phyloP scores from a whole-genome alignment of 163 green algal genomes.

The Scenedesmus sp. region DNA sequence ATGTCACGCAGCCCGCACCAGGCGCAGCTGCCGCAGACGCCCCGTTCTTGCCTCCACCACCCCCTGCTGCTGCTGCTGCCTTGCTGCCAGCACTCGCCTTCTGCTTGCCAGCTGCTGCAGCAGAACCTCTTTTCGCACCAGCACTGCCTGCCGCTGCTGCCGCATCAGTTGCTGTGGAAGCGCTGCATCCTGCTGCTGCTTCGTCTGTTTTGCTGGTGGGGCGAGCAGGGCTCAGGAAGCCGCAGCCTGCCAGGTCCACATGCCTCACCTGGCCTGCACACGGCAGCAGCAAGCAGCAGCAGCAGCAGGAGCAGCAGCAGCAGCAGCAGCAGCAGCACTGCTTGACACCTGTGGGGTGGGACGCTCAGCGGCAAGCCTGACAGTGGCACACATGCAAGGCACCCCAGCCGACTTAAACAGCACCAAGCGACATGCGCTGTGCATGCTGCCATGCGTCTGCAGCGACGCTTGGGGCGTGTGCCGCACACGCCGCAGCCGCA shows the following conservation, averaged over 20 bases:
- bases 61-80: conserved; percentile 12
- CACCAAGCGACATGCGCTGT: too few relatives aligned
- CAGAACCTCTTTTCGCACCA: neutral
- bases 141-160: neutral
- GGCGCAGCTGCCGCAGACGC: neutral
- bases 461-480: too few relatives aligned
- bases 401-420: too few relatives aligned
- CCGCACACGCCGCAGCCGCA: neutral
- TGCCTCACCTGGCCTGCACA: conserved; percentile 39
- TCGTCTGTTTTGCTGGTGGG: neutral
- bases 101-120: neutral
- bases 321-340: neutral
- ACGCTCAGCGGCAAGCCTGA: too few relatives aligned
- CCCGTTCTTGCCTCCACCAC: neutral
- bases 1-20: neutral
- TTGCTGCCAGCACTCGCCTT: neutral
- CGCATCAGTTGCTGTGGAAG: neutral
- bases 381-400: too few relatives aligned
- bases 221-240: conserved; percentile 23
- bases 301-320: too few relatives aligned
- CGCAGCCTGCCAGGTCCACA: conserved; percentile 49
- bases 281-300: too few relatives aligned
- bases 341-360: too few relatives aligned
- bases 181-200: conserved; percentile 11
- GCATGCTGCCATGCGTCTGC: neutral